These are phyloP conservation scores for slime mould (Dictyostelium discoideum) DNA, from an alignment of 78 protist genomes.

Conservation along the genomic window DNA sequence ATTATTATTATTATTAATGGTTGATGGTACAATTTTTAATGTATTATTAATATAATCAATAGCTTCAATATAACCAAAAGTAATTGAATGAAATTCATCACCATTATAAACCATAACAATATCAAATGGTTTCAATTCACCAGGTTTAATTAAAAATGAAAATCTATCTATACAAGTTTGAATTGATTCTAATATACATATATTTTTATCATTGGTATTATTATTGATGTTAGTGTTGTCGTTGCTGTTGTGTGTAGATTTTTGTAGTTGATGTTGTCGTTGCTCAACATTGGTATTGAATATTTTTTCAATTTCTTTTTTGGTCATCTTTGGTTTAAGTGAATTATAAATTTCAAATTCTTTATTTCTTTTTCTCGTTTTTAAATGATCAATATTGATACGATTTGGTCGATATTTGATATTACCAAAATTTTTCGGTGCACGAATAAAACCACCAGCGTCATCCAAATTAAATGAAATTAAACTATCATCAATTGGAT, in stretches of 20 bases:
- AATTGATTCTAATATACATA: neutral
- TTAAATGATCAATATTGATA: neutral
- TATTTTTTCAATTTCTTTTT: neutral
- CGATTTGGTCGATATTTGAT: too few relatives aligned
- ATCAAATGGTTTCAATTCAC: neutral
- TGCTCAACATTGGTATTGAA: neutral
- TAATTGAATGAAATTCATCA: neutral
- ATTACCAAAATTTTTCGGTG: neutral
- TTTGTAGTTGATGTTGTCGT: neutral
- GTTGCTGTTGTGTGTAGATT: neutral
- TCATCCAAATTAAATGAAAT: neutral
- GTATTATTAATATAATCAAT: neutral
- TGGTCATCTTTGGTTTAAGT: neutral
- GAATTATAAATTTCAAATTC: neutral
- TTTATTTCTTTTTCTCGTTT: neutral
- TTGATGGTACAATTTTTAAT: neutral
- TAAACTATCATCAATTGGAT: neutral
- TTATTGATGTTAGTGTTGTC: neutral
- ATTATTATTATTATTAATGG: neutral
- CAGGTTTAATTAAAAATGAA: neutral
- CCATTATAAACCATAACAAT: neutral
- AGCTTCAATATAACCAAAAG: neutral
- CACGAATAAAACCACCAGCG: neutral
- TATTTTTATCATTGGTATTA: too few relatives aligned
- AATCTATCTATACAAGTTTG: constrained; percentile 11